Evolutionary conservation across 352 stramenopile species (phyloP), one percentile per base, ranked within the genome.

Genomic region (Phytophthora idaei): DNA sequence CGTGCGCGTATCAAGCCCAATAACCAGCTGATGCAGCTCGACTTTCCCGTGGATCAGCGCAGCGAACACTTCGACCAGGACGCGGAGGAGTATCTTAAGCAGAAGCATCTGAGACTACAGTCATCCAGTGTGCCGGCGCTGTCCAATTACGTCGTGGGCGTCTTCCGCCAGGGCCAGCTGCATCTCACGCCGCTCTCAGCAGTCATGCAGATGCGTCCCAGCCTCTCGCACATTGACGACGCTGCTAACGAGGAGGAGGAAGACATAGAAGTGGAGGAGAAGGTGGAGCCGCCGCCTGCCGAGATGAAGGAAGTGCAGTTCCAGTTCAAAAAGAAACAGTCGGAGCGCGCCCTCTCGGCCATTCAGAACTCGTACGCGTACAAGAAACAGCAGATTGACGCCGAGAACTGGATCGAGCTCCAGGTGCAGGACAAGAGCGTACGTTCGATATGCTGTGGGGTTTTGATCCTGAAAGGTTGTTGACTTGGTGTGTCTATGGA

Each of bases 311-410:
- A 93, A 59, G 84, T 95, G 50, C 87, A 95, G 73, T 90, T 95
- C 61, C 84, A 94, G 69, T 93, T 94, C 70, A 92, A 93, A 71
- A 93, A 94, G 73, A 93, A 93, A 47, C 87, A 91, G 72, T 92
- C 82, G 41, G 83, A 93, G 55, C 82, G 87, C 28, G 82, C 85
- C 8, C 78, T 95, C 32, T 85, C 76, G 0, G 84, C 84, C 12
- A 92, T 93, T 51, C 85, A 93, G 71, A 93, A 87, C 70, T 93
- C 87, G 49, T 95, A 88, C 67, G 85, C 83, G 36, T 93, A 89
- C 77, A 90, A 90, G 67, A 90, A 91, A 57, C 78, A 92, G 58
- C 80, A 92, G 57, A 89, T 93, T 66, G 87, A 92, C 42, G 81
- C 83, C 2, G 87, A 95, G 62, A 77, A 83, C 44, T 95, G 87